Percentiles rank a stretch among this genome's conserved stretches.
phyloP scores from a whole-genome alignment of 441 rosid genomes.

The Theobroma grandiflorum region DNA sequence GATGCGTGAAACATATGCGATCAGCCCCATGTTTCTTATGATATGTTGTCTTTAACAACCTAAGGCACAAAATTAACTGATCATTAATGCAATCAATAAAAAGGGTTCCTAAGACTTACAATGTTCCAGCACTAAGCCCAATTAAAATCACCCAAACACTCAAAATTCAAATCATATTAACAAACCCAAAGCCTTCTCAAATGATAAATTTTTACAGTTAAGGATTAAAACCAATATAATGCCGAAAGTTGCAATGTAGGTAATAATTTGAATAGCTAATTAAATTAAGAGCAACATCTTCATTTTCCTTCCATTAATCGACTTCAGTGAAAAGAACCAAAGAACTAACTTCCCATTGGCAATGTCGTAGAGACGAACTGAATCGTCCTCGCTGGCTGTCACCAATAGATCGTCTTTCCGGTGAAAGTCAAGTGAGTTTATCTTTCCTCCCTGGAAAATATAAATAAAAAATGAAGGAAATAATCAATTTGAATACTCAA shows the following conservation, averaged over 20 bases:
- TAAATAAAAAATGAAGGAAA: not conserved
- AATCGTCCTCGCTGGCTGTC: constrained; percentile 93
- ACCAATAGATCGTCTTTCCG: constrained; percentile 86
- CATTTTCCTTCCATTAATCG: not conserved
- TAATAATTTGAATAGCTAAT: not conserved
- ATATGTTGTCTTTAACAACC: constrained; percentile 92
- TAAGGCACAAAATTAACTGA: constrained; percentile 29
- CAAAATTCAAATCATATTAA: not conserved
- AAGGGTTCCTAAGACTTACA: not conserved
- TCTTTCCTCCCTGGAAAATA: constrained; percentile 76
- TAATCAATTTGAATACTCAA: not conserved
- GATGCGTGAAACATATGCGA: constrained; percentile 95
- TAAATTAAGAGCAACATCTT: not conserved
- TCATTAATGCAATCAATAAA: not conserved
- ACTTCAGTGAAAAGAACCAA: not conserved
- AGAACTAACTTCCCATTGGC: constrained; percentile 81
- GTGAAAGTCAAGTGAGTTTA: constrained; percentile 86
- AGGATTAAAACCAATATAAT: not conserved
- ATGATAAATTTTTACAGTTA: not conserved
- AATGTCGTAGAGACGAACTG: constrained; percentile 90
- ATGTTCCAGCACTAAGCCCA: constrained; percentile 9
- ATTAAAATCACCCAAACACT: not conserved
- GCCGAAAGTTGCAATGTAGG: not conserved
- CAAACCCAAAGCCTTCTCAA: not conserved
- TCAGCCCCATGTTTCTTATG: constrained; percentile 95